phyloP scores from a whole-genome alignment of 495 filamentous ascomycete genomes.

The Stereocaulon alpinum region DNA sequence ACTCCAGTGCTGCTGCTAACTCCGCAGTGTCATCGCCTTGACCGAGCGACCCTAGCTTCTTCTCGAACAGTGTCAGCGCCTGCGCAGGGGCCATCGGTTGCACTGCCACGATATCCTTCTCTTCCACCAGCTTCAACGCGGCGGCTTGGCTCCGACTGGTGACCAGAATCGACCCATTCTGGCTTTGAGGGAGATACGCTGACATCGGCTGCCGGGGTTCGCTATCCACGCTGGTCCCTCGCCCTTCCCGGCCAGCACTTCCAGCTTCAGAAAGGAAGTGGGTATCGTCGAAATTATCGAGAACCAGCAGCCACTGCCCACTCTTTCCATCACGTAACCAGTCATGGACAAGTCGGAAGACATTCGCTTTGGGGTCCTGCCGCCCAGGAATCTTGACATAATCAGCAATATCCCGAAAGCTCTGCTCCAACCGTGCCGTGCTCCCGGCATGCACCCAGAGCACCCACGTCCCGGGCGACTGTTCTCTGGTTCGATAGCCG shows the following conservation, averaged over 20 bases:
- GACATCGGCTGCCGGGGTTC: constrained; percentile 15
- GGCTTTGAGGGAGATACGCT: constrained; percentile 30
- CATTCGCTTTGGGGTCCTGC: constrained; percentile 31
- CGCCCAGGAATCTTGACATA: constrained; percentile 27
- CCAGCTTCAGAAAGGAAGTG: constrained; percentile 21
- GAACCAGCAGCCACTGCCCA: constrained; percentile 33
- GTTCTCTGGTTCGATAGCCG: constrained; percentile 27
- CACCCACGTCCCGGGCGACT: constrained; percentile 35
- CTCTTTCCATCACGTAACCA: constrained; percentile 32
- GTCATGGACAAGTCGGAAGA: constrained; percentile 31
- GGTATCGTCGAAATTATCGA: constrained; percentile 39
- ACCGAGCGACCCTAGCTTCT: constrained; percentile 24
- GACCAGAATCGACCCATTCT: constrained; percentile 32
- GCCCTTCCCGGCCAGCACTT: constrained; percentile 15
- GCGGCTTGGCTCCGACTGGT: constrained; percentile 29
- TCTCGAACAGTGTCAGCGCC: constrained; percentile 31
- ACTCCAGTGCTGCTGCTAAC: constrained; percentile 26
- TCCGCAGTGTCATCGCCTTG: neutral
- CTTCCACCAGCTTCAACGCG: constrained; percentile 27
- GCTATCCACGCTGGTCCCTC: constrained; percentile 8
- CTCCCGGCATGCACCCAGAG: constrained; percentile 42
- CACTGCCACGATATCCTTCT: constrained; percentile 31
- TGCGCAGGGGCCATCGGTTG: constrained; percentile 28
- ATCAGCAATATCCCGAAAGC: constrained; percentile 33
- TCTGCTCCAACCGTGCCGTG: constrained; percentile 30